Evolutionary conservation across 1,284 basidiomycete species (phyloP).

Genomic region (Moesziomyces aphidis): DNA sequence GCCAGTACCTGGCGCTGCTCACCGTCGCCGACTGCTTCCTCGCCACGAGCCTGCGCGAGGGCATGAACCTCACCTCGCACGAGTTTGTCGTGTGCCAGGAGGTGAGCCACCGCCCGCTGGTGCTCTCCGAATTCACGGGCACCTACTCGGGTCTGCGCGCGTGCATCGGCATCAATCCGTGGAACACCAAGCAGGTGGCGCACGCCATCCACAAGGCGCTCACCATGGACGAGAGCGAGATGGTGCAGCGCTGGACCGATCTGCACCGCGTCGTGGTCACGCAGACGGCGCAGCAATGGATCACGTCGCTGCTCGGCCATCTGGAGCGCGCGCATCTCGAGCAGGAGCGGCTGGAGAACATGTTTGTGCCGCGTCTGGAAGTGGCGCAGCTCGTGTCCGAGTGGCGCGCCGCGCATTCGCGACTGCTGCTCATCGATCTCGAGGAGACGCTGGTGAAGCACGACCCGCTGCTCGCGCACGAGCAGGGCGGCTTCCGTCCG

Average conservation of each 20-base stretch:
- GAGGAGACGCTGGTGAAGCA: conserved; percentile 79
- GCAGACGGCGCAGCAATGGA: conserved; percentile 86
- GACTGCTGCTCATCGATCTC: conserved; percentile 81
- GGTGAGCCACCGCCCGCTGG: conserved; percentile 76
- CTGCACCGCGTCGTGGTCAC: conserved; percentile 86
- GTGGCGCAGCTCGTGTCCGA: conserved; percentile 66
- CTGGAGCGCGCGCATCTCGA: conserved; percentile 63
- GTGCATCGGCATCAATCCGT: conserved; percentile 84
- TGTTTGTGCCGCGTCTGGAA: conserved; percentile 64
- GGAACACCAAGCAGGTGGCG: conserved; percentile 70
- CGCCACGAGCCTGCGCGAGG: conserved; percentile 84
- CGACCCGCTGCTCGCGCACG: conserved; percentile 62
- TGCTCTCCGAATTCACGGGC: conserved; percentile 82
- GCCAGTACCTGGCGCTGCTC: conserved; percentile 83
- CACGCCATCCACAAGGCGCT: conserved; percentile 80
- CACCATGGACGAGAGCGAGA: conserved; percentile 81
- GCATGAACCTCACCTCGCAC: conserved; percentile 85
- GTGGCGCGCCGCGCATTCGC: conserved; percentile 71
- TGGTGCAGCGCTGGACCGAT: conserved; percentile 82
- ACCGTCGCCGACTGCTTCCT: conserved; percentile 88
- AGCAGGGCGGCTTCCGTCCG: conserved; percentile 70
- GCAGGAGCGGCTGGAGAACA: conserved; percentile 58
- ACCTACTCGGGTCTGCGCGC: conserved; percentile 86
- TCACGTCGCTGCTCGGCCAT: conserved; percentile 77
- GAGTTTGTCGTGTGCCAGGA: conserved; percentile 78